Base-by-base conservation (phyloP, 495 filamentous ascomycete species). In the Aspergillus sclerotiicarbonarius region DNA sequence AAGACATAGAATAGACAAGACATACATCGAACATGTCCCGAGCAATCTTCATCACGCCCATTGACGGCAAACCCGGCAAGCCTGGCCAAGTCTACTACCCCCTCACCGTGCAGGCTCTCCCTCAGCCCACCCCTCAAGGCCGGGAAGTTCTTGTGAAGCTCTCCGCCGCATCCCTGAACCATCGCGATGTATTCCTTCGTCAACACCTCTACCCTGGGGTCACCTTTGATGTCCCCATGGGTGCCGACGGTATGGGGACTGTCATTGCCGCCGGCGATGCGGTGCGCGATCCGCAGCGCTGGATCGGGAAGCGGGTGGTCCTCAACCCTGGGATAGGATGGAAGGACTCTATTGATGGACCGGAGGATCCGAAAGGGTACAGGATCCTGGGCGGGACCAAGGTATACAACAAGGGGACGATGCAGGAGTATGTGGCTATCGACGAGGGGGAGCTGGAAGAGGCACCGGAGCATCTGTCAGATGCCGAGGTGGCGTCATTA, bases 121-220 rank as follows among this genome's bases (percentile, higher is more conserved):
- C 89, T 54, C 71, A 74, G 49, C 86, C 86, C 30, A 73, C 76
- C 37, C 87, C 89, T 6, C 78, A 82, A 16, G 80, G 82, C 16
- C 70, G 72, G 56, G 83, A 94, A 61, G 71, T 95, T 57, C 76
- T 91, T 32, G 64, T 97, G 56, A 81, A 80, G 57, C 64, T 96
- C 65, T 80, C 80, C 32, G 88, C 91, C 44, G 88, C 87, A 8
- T 84, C 92, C 15, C 85, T 96, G 53, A 97, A 96, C 75, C 92
- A 96, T 76, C 88, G 90, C 53, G 92, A 96, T 71, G 81, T 92
- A 64, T 96, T 96, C 80, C 87, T 94, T 71, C 90, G 92, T 54
- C 91, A 93, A 67, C 87, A 91, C 64, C 84, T 96, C 10, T 97
- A 97, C 78, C 92, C 92, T 0, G 85, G 82, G 51, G 84, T 88